These are phyloP conservation scores for Solanum ahanhuiri DNA, from an alignment of 257 asterid genomes.

Conservation along the genomic window DNA sequence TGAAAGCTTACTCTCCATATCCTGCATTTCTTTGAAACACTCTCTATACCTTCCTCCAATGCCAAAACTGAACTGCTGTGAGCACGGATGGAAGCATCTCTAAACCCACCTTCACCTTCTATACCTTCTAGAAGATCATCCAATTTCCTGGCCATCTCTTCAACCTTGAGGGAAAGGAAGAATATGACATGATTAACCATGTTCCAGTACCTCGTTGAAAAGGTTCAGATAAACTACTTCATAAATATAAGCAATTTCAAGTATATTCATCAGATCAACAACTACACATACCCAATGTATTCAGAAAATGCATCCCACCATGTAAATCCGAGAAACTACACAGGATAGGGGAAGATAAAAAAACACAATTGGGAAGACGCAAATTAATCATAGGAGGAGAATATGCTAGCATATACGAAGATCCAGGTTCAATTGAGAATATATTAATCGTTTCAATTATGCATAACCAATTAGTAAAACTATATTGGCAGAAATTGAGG, in stretches of 20 bases:
- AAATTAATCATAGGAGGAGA: neutral
- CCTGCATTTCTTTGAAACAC: conserved; percentile 62
- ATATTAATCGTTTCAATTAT: neutral
- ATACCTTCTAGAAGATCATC: conserved; percentile 68
- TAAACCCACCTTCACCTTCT: conserved; percentile 71
- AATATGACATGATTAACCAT: neutral
- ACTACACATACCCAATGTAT: neutral
- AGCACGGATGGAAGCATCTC: conserved; percentile 57
- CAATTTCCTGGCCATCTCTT: conserved; percentile 63
- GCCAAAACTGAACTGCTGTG: conserved; percentile 45
- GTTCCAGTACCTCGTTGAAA: neutral
- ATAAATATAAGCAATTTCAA: neutral
- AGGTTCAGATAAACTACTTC: neutral
- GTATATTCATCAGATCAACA: neutral
- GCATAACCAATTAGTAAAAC: neutral
- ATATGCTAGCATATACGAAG: neutral
- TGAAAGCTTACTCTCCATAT: conserved; percentile 52
- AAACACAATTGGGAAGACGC: neutral
- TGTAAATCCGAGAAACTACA: neutral
- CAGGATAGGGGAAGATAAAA: neutral
- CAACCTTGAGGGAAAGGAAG: conserved; percentile 44
- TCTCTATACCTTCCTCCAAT: conserved; percentile 54
- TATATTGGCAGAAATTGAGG: neutral
- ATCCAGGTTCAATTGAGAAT: neutral
- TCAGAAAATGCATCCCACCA: neutral